Evolutionary conservation across 805 yeast species (phyloP).

Genomic region (Wickerhamiella slavikovae): DNA sequence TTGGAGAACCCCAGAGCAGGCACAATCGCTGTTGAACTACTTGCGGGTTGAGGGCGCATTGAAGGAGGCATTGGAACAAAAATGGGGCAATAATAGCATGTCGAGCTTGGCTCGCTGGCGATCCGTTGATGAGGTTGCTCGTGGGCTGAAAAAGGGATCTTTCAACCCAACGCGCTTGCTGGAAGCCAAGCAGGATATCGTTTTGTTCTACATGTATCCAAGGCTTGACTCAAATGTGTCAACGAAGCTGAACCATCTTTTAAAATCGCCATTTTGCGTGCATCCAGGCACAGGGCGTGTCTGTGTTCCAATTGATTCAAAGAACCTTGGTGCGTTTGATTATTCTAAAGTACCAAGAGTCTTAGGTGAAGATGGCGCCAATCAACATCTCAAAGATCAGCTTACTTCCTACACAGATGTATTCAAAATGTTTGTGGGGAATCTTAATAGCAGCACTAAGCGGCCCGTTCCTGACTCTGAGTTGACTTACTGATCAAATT

Average conservation of each 20-base stretch:
- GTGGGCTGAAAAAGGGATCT: slow-evolving; percentile 16
- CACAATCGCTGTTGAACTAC: slow-evolving; percentile 34
- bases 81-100: slow-evolving; percentile 37
- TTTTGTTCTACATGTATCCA: slow-evolving; percentile 69
- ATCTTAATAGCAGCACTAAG: slow-evolving; percentile 26
- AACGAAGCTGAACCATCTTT: slow-evolving; percentile 67
- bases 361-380: slow-evolving; percentile 22
- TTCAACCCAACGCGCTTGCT: slow-evolving; percentile 28
- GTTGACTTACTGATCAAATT: slow-evolving; percentile 8
- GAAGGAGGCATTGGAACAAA: slow-evolving; percentile 25
- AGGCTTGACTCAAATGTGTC: slow-evolving; percentile 87
- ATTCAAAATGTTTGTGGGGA: slow-evolving; percentile 42
- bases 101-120: slow-evolving; percentile 56
- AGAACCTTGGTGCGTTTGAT: slow-evolving; percentile 31
- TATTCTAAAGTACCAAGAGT: slow-evolving; percentile 69
- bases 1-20: slow-evolving; percentile 17
- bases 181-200: slow-evolving; percentile 66
- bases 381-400: slow-evolving; percentile 28
- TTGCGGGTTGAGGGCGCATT: slow-evolving; percentile 37
- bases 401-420: slow-evolving; percentile 49
- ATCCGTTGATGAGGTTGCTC: slow-evolving; percentile 32
- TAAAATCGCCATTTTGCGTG: slow-evolving; percentile 90
- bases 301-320: slow-evolving; percentile 53
- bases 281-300: slow-evolving; percentile 93
- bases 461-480: slow-evolving; percentile 19